Evolutionary conservation across 345 rosid species (phyloP).

Genomic region (Eucalyptus brandiana): DNA sequence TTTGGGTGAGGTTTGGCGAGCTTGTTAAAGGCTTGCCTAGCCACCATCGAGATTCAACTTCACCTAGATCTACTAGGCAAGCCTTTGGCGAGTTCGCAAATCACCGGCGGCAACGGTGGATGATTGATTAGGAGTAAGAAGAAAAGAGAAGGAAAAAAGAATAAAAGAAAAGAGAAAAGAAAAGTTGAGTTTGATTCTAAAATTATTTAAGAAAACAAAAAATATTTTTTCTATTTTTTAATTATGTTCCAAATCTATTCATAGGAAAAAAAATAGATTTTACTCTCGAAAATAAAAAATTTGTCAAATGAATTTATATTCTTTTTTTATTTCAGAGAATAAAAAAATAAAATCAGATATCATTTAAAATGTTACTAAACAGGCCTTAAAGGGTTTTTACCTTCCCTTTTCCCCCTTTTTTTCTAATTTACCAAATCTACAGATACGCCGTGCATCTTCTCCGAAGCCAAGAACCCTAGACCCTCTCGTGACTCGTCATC

Average conservation of each 20-base stretch:
- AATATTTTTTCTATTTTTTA: fast-evolving
- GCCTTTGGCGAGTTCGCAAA: fast-evolving
- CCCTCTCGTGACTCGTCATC: neutral
- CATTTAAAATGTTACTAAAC: too few relatives aligned
- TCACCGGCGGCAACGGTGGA: fast-evolving
- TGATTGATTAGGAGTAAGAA: too few relatives aligned
- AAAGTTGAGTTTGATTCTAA: too few relatives aligned
- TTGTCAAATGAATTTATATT: neutral
- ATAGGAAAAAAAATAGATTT: too few relatives aligned
- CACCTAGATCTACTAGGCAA: fast-evolving
- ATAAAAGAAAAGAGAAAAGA: too few relatives aligned
- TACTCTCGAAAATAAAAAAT: too few relatives aligned
- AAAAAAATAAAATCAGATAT: too few relatives aligned
- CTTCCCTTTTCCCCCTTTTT: neutral
- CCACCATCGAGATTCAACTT: too few relatives aligned
- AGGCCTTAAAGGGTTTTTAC: neutral
- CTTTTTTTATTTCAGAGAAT: too few relatives aligned
- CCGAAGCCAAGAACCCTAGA: neutral
- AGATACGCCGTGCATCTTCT: neutral
- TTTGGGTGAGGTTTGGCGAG: fast-evolving
- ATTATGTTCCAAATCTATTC: too few relatives aligned
- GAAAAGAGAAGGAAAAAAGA: too few relatives aligned
- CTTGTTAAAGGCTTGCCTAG: fast-evolving
- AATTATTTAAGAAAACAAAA: too few relatives aligned
- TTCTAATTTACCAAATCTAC: neutral